Evolutionary conservation across 129 eudicot species (phyloP).

Genomic region (Artemisia tridentata): DNA sequence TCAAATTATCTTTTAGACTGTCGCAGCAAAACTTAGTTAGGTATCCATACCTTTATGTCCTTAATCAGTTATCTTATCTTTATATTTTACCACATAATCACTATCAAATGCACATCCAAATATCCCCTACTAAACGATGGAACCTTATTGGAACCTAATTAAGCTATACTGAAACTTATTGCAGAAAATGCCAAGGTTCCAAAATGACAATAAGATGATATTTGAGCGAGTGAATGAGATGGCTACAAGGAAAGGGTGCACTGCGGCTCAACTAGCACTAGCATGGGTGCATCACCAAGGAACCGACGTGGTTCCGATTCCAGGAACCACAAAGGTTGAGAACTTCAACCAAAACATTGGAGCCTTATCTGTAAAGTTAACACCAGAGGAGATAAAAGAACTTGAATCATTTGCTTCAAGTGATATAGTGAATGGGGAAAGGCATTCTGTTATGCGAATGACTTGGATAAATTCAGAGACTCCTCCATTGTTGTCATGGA

Average conservation of each 20-base stretch:
- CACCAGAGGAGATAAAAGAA: slow-evolving; percentile 41
- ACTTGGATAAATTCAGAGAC: slow-evolving; percentile 45
- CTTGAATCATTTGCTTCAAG: slow-evolving; percentile 37
- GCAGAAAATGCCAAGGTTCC: slow-evolving; percentile 48
- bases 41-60: no score
- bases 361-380: slow-evolving; percentile 49
- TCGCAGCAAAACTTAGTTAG: no score
- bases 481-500: slow-evolving; percentile 52
- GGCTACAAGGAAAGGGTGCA: slow-evolving; percentile 53
- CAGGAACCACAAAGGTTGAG: slow-evolving; percentile 55
- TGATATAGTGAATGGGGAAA: slow-evolving; percentile 47
- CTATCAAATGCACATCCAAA: no score
- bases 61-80: no score
- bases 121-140: no score
- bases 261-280: slow-evolving; percentile 48
- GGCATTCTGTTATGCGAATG: slow-evolving; percentile 2
- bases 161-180: background rate
- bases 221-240: slow-evolving; percentile 40
- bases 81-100: no score
- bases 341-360: slow-evolving; percentile 47
- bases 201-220: slow-evolving; percentile 40
- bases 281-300: slow-evolving; percentile 73
- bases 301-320: slow-evolving; percentile 53
- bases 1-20: no score
- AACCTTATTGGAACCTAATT: no score